Percentiles rank a stretch among this genome's conserved stretches.
These are phyloP conservation scores for Phoma sp. DNA, from an alignment of 2,329 filamentous ascomycete genomes.

Conservation along the genomic window DNA sequence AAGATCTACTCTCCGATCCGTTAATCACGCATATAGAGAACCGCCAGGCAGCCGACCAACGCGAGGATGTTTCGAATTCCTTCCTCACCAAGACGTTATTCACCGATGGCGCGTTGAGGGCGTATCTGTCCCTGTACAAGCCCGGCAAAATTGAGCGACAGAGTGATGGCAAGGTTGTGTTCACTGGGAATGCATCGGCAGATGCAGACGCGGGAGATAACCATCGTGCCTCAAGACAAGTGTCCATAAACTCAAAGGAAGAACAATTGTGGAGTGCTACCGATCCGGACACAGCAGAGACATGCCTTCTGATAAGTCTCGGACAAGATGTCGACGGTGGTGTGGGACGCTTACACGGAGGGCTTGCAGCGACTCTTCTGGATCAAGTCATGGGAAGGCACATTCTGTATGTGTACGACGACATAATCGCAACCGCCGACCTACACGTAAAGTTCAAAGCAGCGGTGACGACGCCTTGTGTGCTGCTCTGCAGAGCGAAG, in stretches of 20 bases:
- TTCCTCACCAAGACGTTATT: conserved; percentile 35
- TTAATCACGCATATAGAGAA: conserved; percentile 28
- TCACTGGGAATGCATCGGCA: conserved; percentile 11
- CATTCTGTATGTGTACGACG: conserved; percentile 23
- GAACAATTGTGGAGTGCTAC: conserved; percentile 20
- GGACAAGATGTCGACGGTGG: conserved; percentile 33
- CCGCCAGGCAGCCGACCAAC: conserved; percentile 13
- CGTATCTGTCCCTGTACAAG: conserved; percentile 33
- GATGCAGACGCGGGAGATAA: not conserved
- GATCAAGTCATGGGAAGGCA: conserved; percentile 38
- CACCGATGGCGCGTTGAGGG: conserved; percentile 32
- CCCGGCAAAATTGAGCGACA: conserved; percentile 18
- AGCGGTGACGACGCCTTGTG: conserved; percentile 29
- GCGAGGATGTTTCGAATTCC: conserved; percentile 25
- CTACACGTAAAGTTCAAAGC: conserved; percentile 35
- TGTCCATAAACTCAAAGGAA: conserved; percentile 13
- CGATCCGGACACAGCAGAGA: conserved; percentile 28
- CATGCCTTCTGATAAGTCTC: conserved; percentile 29
- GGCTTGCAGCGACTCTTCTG: conserved; percentile 32
- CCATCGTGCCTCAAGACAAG: not conserved
- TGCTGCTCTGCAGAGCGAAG: conserved; percentile 29
- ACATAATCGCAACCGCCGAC: conserved; percentile 29
- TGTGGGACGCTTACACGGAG: conserved; percentile 32
- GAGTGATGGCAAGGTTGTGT: conserved; percentile 9
- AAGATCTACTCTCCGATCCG: conserved; percentile 32